Evolutionary conservation across 2,329 filamentous ascomycete genomes (phyloP), one percentile per base, ranked within the genome.

Genomic region (Aphanoascus verrucosus): DNA sequence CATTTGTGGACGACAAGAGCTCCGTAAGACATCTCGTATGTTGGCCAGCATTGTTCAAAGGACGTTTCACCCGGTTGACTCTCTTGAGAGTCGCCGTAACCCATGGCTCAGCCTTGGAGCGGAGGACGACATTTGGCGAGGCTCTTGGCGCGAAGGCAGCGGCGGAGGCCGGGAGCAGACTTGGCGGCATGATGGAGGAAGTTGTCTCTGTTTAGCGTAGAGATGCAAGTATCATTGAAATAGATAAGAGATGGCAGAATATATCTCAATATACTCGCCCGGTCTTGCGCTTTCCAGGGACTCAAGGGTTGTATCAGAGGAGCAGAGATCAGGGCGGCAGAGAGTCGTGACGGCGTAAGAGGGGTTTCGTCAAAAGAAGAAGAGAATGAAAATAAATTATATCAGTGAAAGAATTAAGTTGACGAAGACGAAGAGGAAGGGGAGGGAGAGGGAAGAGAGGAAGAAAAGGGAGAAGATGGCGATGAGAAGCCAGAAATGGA

Each of bases 21-120:
- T 97, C 93, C 55, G 90, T 94, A 64, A 98, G 80, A 73, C 91
- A 97, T 77, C 88, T 82, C 63, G 90, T 89, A 74, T 97, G 93
- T 71, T 98, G 93, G 55, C 88, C 84, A 47, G 96, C 87, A 70
- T 87, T 96, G 80, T 98, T 98, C 72, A 97, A 81, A 57, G 93
- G 91, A 63, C 93, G 86, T 81, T 97, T 98, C 64, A 96, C 83
- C 62, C 86, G 82, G 78, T 95, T 97, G 75, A 96, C 89, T 70
- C 93, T 84, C 80, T 97, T 97, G 65, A 98, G 78, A 9, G 90
- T 95, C 67, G 90, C 87, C 35, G 93, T 98, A 72, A 97, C 80
- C 93, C 93, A 98, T 56, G 89, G 86, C 74, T 96, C 90, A 65
- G 94, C 83, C 76, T 93, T 94, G 68, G 85, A 85, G 66, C 84